phyloP scores from a whole-genome alignment of 306 rosid species.

The Bauhinia variegata region DNA sequence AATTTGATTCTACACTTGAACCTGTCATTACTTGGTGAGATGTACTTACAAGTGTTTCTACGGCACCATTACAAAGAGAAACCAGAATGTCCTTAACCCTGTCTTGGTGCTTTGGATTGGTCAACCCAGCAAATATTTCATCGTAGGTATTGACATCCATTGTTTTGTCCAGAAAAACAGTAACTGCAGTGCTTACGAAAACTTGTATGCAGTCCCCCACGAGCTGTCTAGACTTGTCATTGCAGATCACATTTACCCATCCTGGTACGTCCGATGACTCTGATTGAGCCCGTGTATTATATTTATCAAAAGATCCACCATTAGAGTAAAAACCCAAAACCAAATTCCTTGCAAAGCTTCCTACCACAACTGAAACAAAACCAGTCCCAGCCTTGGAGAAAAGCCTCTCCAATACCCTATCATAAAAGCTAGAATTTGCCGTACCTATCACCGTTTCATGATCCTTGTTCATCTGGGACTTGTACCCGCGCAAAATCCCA shows the following conservation, averaged over 20 bases:
- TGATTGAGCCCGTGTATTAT: conserved; percentile 25
- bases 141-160: conserved; percentile 75
- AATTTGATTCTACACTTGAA: conserved; percentile 34
- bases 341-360: conserved; percentile 88
- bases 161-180: conserved; percentile 80
- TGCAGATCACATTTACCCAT: conserved; percentile 62
- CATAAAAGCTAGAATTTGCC: conserved; percentile 42
- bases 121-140: conserved; percentile 73
- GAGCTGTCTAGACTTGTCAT: conserved; percentile 55
- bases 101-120: conserved; percentile 73
- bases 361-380: conserved; percentile 82
- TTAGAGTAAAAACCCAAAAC: conserved; percentile 60
- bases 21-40: conserved; percentile 79
- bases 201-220: conserved; percentile 62
- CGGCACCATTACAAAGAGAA: conserved; percentile 84
- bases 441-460: conserved; percentile 23
- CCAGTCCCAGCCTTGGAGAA: conserved; percentile 82
- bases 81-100: conserved; percentile 65
- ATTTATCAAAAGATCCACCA: conserved; percentile 27
- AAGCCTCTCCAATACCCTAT: conserved; percentile 56
- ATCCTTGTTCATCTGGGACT: conserved; percentile 32
- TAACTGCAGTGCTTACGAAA: conserved; percentile 86
- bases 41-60: conserved; percentile 76
- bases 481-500: conserved; percentile 62
- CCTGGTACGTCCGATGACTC: conserved; percentile 45